Evolutionary conservation across 352 stramenopile genomes (phyloP), one percentile per base, ranked within the genome.

Genomic region (Pythium myriotylum): DNA sequence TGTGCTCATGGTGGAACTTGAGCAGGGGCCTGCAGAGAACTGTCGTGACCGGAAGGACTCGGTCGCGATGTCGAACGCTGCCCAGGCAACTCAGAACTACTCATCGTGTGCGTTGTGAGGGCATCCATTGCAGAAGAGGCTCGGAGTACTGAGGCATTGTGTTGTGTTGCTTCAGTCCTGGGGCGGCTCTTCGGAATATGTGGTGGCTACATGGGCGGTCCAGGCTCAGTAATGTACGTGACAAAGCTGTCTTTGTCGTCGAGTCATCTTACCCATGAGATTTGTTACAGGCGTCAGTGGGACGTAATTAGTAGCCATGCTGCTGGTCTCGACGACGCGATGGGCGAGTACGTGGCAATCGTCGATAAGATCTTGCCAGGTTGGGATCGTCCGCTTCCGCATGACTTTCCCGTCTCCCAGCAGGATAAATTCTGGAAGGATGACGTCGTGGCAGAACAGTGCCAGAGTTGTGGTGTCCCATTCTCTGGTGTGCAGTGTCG

Each of bases 401-500:
- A 59, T 49, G 77, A 85, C n/a, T 86, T 82, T 54, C 72, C 81
- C 0, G 61, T 92, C 1, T 63, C 83, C 0, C 72, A 68, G 27
- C 54, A 70, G 14, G 73, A 91, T 27, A 61, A 68, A 17, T 91
- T 91, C 51, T 92, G 83, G 81, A 70, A 83, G 39, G 79, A 89
- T 50, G 83, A 92, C 48, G 23, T 66, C 1, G 51, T 62, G 0
- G 64, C 59, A 6, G 59, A 60, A 2, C 60, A 78, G 33, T 92
- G 83, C 47, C 65, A 81, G 26, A 62, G 70, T 50, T 92, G 84
- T 42, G 72, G 68, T 22, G 59, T 59, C 20, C n/a, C 40, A 26
- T 92, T 92, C 54, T 74, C 68, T 22, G 24, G 76, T 16, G 48
- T 67, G 9, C 48, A 63, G 12, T 60, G 39, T 27, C 81, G 84